Percentiles rank a stretch among this genome's conserved stretches.
phyloP scores from a whole-genome alignment of 1,284 basidiomycete species.

The Trametes polyzona region DNA sequence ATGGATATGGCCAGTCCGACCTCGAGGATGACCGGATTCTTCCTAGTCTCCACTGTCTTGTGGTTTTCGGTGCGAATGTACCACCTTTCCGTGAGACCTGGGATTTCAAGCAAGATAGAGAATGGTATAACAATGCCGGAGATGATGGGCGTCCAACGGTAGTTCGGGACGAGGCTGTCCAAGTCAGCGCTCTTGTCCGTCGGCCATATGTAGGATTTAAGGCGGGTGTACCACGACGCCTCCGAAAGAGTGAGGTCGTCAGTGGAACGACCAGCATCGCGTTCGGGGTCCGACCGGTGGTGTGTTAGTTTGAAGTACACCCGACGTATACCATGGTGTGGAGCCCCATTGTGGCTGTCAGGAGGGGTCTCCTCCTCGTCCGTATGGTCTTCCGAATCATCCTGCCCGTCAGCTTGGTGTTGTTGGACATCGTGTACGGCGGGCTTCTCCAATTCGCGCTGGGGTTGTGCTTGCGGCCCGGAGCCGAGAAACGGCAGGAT shows the following conservation, averaged over 20 bases:
- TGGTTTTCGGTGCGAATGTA: slow-evolving; percentile 60
- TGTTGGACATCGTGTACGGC: not conserved
- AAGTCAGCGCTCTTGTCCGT: slow-evolving; percentile 23
- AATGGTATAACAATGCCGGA: slow-evolving; percentile 77
- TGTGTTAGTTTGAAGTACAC: not conserved
- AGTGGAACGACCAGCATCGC: not conserved
- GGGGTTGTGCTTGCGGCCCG: too few species aligned
- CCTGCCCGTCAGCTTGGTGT: not conserved
- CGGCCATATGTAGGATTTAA: slow-evolving; percentile 34
- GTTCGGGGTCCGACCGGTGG: not conserved
- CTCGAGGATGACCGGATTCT: slow-evolving; percentile 63
- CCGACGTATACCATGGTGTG: not conserved
- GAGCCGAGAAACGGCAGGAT: not conserved
- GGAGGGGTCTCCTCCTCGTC: not conserved
- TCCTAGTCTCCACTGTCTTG: slow-evolving; percentile 49
- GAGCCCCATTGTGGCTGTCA: not conserved
- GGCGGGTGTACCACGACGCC: slow-evolving; percentile 20
- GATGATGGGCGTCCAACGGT: slow-evolving; percentile 66
- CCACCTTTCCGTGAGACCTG: slow-evolving; percentile 73
- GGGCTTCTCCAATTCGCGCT: not conserved
- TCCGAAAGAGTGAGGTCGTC: slow-evolving; percentile 5
- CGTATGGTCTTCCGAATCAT: not conserved
- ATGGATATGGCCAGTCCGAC: slow-evolving; percentile 72
- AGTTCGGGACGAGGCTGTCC: slow-evolving; percentile 41
- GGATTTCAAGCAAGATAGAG: slow-evolving; percentile 80